Conservation (phyloP, 768 basidiomycete species). For the Candolleomyces efflorescens region DNA sequence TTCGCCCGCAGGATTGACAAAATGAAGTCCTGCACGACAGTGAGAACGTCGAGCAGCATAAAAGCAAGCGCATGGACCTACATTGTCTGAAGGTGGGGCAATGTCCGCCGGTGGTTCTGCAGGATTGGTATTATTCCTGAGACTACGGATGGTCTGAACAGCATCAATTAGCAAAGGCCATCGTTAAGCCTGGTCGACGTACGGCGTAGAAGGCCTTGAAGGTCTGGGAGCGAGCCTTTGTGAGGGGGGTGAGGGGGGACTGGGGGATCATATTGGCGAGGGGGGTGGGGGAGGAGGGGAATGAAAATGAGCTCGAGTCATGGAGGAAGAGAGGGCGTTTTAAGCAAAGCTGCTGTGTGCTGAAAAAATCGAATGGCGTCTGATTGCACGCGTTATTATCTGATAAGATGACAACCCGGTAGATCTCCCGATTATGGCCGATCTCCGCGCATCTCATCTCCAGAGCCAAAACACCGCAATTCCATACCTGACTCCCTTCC, state of each 20-base stretch:
- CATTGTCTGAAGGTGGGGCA: slow-evolving; percentile 45
- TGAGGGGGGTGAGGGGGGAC: slow-evolving; percentile 17
- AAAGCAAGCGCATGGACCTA: slow-evolving; percentile 21
- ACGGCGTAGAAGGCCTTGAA: slow-evolving; percentile 57
- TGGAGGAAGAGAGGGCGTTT: slow-evolving; percentile 27
- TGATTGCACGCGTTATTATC: slow-evolving; percentile 24
- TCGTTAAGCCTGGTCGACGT: slow-evolving; percentile 18
- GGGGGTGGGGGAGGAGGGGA: slow-evolving; percentile 7
- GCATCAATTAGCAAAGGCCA: slow-evolving; percentile 6
- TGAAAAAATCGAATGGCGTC: slow-evolving; percentile 6
- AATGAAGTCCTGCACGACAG: slow-evolving; percentile 78
- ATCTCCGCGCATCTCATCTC: background rate
- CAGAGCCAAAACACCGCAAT: slow-evolving; percentile 11
- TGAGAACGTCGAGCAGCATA: slow-evolving; percentile 9
- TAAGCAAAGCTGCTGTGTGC: slow-evolving; percentile 23
- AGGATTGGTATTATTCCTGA: slow-evolving; percentile 24
- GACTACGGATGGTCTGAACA: slow-evolving; percentile 37
- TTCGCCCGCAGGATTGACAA: slow-evolving; percentile 90
- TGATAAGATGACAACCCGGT: slow-evolving; percentile 21
- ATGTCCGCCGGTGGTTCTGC: slow-evolving; percentile 33
- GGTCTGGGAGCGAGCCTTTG: slow-evolving; percentile 31
- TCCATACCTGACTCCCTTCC: slow-evolving; percentile 3
- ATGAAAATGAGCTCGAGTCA: slow-evolving; percentile 15
- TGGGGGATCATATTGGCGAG: slow-evolving; percentile 30
- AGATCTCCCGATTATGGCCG: background rate